Base-by-base conservation (phyloP, 192 early-diverging fungal species). In the Backusella luteola region DNA sequence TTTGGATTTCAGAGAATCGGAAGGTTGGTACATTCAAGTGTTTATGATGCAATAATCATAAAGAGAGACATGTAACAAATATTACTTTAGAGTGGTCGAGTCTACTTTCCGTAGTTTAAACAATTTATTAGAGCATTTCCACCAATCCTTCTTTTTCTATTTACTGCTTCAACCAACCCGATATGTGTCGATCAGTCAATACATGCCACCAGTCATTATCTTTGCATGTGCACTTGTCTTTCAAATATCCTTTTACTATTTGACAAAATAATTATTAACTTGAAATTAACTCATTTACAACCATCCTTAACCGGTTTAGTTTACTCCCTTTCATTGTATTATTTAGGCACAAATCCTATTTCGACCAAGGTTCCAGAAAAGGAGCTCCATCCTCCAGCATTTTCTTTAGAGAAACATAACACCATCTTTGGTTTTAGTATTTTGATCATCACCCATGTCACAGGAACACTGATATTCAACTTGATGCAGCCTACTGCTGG, bases 111-210 rank as follows among this genome's bases (percentile, higher is more conserved):
- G 95, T 73, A 94, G 91, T 76, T 85, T 96, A 59, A 97, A 94
- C 85, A 98, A 97, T 77, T 76, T 99, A 56, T 86, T 99, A 56
- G 97, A 99, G 80, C 91, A 94, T 70, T 88, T 99, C 46, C 97
- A 99, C 77, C 96, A 97, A 79, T 94, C 96, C 44, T 99, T 95
- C 84, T 99, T 96, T 86, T 97, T 98, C 78, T 99, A 99, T 82
- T 85, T 96, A n/a, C 87, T 97, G 78, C 93, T 93, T n/a, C 86
- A 89, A 15, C 90, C 91, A 68, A 74, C 85, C 23, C 84, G 85
- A 52, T 96, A 94, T 83, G 91, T 97, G 36, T 96, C 96, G 1
- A 93, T 99, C 59, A 92, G 93, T 59, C 87, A 93, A 69, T 99
- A 97, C 79, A 91, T 97, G 74, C 94, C 94, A 21, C 95, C 96